phyloP scores from a whole-genome alignment of 2,329 filamentous ascomycete genomes.

The Ascochyta viciae-villosae region DNA sequence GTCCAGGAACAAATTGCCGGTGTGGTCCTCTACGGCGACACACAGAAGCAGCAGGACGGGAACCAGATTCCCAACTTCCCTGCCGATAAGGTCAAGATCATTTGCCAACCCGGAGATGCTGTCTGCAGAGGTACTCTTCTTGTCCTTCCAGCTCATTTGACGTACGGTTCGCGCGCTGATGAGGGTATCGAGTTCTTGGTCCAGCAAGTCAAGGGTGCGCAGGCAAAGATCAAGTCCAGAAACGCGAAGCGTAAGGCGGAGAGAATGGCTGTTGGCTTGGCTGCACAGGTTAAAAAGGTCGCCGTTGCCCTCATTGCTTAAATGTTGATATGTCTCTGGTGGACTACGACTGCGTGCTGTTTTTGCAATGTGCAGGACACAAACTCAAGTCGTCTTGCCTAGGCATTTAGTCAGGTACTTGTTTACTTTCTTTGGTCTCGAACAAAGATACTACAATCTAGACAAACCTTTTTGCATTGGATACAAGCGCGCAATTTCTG shows the following conservation, averaged over 20 bases:
- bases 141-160: slow-evolving; percentile 40
- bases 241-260: slow-evolving; percentile 35
- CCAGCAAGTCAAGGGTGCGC: slow-evolving; percentile 33
- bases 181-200: slow-evolving; percentile 41
- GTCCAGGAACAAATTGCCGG: slow-evolving; percentile 47
- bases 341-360: not conserved
- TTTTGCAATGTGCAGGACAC: not conserved
- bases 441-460: too few relatives aligned
- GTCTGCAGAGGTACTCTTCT: slow-evolving; percentile 58
- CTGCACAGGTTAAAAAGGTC: slow-evolving; percentile 13
- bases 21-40: slow-evolving; percentile 57
- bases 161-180: slow-evolving; percentile 37
- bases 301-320: slow-evolving; percentile 21
- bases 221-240: slow-evolving; percentile 38
- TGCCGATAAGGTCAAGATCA: slow-evolving; percentile 55
- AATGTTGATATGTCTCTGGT: not conserved
- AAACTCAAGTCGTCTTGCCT: not conserved
- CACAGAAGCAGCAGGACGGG: slow-evolving; percentile 51
- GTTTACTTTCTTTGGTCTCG: too few relatives aligned
- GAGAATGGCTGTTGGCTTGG: slow-evolving; percentile 4
- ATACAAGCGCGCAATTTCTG: too few relatives aligned
- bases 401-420: too few relatives aligned
- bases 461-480: too few relatives aligned
- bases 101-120: slow-evolving; percentile 59
- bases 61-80: slow-evolving; percentile 52